Base-by-base conservation (phyloP, 2,329 filamentous ascomycete species). In the Botryotinia narcissicola region DNA sequence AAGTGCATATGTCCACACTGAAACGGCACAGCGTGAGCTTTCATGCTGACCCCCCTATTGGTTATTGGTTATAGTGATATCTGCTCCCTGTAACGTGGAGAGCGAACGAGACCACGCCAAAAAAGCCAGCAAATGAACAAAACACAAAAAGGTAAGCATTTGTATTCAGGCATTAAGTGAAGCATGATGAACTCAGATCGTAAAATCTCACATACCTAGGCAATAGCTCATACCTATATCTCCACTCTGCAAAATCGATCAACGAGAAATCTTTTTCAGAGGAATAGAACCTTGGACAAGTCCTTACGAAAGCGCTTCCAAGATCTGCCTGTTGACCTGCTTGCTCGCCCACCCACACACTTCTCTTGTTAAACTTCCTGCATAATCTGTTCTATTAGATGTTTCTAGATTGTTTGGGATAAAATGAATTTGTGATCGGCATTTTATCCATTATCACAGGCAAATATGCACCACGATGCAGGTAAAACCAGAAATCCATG, bases 21-120 rank as follows among this genome's bases (percentile, higher is more conserved):
- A 64, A 71, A 72, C 70, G 70, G 70, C 70, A 66, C 70, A 72
- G 70, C 70, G 70, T 66, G 42, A 64, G 48, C 60, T 54, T 72
- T 72, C 70, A 72, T 67, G 60, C 61, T 67, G 70, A 59, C 46
- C 37, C 18, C 70, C 70, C 46, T 44, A 67, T 72, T 67, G 61
- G 70, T 20, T 32, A 46, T 72, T 59, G 70, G 16, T 29, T 20
- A 57, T 72, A 72, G 44, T 51, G 69, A 71, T 40, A 66, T 64
- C 35, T 64, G n/a, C 70, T 66, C 61, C 70, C 61, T 72, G 70
- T 44, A 72, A 72, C 59, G 22, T 66, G 60, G 25, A 68, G 51
- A 54, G 46, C 64, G 46, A 54, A 67, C 64, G 64, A 67, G 44
- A 40, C 70, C 59, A 71, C 40, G 69, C 69, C 69, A 71, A 51